Evolutionary conservation across 1,284 basidiomycete genomes (phyloP).

Genomic region (Sanghuangporus baumii): DNA sequence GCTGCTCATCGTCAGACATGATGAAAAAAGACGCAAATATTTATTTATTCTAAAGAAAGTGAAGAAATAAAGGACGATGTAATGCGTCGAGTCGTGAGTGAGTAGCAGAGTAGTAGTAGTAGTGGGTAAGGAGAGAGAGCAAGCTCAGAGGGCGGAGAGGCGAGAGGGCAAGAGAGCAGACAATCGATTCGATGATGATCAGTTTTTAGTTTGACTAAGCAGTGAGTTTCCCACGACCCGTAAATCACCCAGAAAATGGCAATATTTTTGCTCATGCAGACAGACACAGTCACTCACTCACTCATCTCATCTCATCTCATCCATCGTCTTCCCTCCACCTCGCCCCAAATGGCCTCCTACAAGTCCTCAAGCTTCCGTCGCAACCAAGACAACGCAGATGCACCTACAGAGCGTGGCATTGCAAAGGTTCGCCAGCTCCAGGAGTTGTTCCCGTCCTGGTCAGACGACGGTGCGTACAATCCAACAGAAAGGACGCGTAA

Average conservation of each 20-base stretch:
- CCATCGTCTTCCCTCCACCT: not conserved
- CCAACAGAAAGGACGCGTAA: slow-evolving; percentile 23
- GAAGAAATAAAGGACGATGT: slow-evolving; percentile 5
- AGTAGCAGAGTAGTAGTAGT: not conserved
- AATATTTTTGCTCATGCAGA: not conserved
- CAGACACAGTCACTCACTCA: too few relatives aligned
- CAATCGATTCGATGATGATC: not conserved
- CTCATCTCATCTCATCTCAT: not conserved
- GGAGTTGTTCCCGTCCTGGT: slow-evolving; percentile 76
- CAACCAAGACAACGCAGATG: not conserved
- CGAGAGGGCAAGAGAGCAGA: not conserved
- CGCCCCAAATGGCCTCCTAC: slow-evolving; percentile 13
- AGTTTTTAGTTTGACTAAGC: not conserved
- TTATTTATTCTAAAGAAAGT: slow-evolving; percentile 14
- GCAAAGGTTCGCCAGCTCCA: slow-evolving; percentile 56
- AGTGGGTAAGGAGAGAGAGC: not conserved
- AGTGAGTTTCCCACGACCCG: not conserved
- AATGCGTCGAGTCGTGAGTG: not conserved
- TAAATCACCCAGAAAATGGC: not conserved
- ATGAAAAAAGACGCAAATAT: slow-evolving; percentile 17
- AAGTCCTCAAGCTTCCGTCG: slow-evolving; percentile 16
- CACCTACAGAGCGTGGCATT: slow-evolving; percentile 37
- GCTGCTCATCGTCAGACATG: slow-evolving; percentile 19
- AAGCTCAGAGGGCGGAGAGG: not conserved
- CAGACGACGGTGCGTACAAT: slow-evolving; percentile 58